Conservation (phyloP, 352 stramenopile species). For the Pythium aquatile region DNA sequence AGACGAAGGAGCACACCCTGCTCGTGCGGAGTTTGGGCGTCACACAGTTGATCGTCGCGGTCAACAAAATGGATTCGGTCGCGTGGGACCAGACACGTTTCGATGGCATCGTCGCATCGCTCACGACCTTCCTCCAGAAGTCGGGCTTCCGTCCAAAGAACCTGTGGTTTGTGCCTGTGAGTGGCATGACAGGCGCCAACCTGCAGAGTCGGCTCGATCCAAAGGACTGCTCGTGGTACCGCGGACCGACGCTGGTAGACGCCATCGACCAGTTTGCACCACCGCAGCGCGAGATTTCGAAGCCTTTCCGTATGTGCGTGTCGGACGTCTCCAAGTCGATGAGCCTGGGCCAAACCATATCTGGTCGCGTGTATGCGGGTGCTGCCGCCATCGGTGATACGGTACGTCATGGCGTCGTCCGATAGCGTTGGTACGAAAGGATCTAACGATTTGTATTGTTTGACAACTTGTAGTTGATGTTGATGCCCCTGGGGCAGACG, state of each 20-base stretch:
- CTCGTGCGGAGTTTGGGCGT: conserved; percentile 93
- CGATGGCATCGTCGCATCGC: conserved; percentile 66
- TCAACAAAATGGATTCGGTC: conserved; percentile 98
- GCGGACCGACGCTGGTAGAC: conserved; percentile 72
- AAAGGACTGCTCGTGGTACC: conserved; percentile 71
- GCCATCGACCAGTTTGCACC: conserved; percentile 79
- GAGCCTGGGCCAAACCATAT: conserved; percentile 75
- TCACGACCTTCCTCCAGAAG: conserved; percentile 73
- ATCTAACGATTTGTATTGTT: conserved; percentile 10
- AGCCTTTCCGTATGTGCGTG: conserved; percentile 84
- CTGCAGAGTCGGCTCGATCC: conserved; percentile 56
- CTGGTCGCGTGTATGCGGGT: conserved; percentile 83
- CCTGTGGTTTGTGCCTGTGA: conserved; percentile 85
- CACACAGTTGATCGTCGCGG: conserved; percentile 93
- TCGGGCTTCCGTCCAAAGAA: conserved; percentile 81
- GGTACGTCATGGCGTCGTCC: conserved; percentile 25
- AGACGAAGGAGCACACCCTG: conserved; percentile 98
- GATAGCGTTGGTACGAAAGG: background rate
- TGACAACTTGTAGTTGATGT: conserved; percentile 25
- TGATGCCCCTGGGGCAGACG: conserved; percentile 35
- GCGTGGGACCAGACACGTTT: conserved; percentile 82
- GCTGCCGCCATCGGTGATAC: conserved; percentile 65
- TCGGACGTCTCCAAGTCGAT: conserved; percentile 87
- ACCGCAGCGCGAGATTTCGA: conserved; percentile 74
- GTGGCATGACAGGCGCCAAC: conserved; percentile 84